phyloP scores from a whole-genome alignment of 805 yeast species.

The Martiniozyma abietophila region DNA sequence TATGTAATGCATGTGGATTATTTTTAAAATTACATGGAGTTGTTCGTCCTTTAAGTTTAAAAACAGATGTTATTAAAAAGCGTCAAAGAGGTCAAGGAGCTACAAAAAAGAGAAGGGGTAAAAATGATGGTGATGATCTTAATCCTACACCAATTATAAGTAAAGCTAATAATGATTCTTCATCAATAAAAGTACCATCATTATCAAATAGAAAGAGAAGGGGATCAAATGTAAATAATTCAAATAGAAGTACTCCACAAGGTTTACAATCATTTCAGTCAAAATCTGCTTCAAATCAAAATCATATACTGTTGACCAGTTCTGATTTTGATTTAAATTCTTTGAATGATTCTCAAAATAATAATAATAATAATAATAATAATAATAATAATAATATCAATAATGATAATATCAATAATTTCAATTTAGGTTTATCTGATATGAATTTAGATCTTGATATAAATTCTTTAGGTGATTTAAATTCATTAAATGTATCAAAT shows the following conservation, averaged over 20 bases:
- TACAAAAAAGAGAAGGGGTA: slow-evolving; percentile 22
- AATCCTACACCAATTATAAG: slow-evolving; percentile 39
- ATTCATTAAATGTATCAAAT: too few species aligned
- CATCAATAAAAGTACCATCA: too few species aligned
- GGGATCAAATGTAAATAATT: neutral
- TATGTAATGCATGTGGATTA: slow-evolving; percentile 95
- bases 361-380: neutral
- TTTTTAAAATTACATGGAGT: slow-evolving; percentile 92
- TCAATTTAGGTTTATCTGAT: too few species aligned
- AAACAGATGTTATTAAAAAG: slow-evolving; percentile 56
- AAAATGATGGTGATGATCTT: slow-evolving; percentile 32
- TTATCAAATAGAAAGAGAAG: neutral
- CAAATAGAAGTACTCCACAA: neutral
- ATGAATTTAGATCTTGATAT: too few species aligned
- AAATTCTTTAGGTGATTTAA: too few species aligned
- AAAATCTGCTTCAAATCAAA: too few species aligned
- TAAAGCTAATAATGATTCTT: neutral
- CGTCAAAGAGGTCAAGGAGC: slow-evolving; percentile 53
- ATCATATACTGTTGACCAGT: too few species aligned
- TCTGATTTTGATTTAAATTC: slow-evolving; percentile 6
- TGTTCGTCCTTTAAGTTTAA: slow-evolving; percentile 81
- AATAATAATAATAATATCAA: too few species aligned
- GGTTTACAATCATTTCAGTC: too few species aligned
- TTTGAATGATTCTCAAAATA: slow-evolving; percentile 1
- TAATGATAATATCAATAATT: too few species aligned